Conservation (phyloP, 768 basidiomycete genomes). For the Naganishia kalamii region DNA sequence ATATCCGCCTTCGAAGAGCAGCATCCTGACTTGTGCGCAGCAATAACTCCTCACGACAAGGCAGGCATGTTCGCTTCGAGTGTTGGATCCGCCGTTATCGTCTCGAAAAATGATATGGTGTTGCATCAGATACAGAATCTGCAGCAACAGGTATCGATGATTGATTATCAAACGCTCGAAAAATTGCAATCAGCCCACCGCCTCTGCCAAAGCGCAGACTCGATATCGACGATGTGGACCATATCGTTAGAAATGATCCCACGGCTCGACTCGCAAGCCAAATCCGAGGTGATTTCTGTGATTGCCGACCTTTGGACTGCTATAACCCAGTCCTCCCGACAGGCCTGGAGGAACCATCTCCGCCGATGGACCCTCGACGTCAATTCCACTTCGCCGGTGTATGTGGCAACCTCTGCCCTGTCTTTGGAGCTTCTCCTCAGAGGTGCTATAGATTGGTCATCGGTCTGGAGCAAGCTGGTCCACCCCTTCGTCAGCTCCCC, state of each 20-base stretch:
- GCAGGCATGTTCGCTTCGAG: background rate
- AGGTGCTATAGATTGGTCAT: background rate
- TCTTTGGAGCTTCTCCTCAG: background rate
- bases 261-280: background rate
- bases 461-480: background rate
- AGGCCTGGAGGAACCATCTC: background rate
- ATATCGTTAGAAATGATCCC: background rate
- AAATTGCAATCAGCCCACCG: background rate
- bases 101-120: background rate
- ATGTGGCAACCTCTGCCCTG: background rate
- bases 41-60: background rate
- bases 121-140: background rate
- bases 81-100: background rate
- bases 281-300: background rate
- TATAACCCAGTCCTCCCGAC: background rate
- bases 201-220: background rate
- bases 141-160: background rate
- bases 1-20: background rate
- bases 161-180: background rate
- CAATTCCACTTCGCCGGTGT: background rate
- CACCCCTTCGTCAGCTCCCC: background rate
- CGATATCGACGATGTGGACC: background rate
- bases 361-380: background rate
- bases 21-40: background rate
- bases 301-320: background rate